Base-by-base conservation (phyloP, 768 basidiomycete species). In the Boletus tomentosulus region DNA sequence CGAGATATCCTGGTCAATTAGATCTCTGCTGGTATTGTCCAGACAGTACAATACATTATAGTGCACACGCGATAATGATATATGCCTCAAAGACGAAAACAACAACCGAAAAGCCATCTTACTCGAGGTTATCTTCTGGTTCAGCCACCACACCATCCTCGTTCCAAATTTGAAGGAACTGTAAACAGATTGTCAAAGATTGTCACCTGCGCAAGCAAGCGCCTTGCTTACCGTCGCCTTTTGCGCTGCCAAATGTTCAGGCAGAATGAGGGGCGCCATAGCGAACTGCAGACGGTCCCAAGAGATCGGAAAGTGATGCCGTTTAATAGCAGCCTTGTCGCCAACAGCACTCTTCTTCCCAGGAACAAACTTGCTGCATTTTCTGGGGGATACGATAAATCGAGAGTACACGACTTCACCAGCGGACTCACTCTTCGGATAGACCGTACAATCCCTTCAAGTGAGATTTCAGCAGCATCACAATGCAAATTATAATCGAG, bases 261-360 rank as follows among this genome's bases (percentile, higher is more conserved):
- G 76, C 3, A 84, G 86, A 13, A 81, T 59, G 12, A 94, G 75
- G 4, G 85, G 79, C 28, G 64, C 64, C 13, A 72, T 77, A 0
- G 86, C 89, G 59, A 79, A 91, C 3, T 86, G 84, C 48, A 95
- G 70, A 16, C 88, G 79, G 25, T 83, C 80, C 86, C 92, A 92
- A 28, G 80, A 77, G 37, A 92, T 80, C 6, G 80, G 79, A 38
- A 75, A 71, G 2, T 85, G 81, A 59, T 85, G 74, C 27, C 82
- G 81, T 60, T 81, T 84, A 2, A 74, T 68, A 5, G 85, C 89
- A 13, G 88, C 79, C 64, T 85, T 89, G 69, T 99, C 96, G 1
- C 95, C 95, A 3, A 87, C 68, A 0, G 90, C 83, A 50, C 84
- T 91, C 73, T 98, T 98, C 79, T 98, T 98, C 19, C 88, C 88